Evolutionary conservation across 306 rosid species (phyloP), one percentile per base, ranked within the genome.

Genomic region (Cyclanthera cordifolia): DNA sequence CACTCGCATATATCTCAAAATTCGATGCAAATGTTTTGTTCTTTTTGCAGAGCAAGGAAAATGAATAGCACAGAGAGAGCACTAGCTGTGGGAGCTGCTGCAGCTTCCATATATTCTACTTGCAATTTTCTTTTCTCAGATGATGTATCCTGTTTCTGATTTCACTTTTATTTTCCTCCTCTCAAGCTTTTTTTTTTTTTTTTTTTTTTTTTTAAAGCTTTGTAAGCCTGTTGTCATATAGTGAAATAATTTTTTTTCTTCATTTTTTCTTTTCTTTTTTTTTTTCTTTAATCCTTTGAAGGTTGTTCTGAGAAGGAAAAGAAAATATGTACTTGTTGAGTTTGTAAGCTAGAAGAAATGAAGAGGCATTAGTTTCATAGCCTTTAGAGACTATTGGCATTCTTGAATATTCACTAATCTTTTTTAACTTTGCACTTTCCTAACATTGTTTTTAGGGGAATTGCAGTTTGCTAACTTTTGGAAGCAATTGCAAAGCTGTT

Each of bases 101-200:
- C 99, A 41, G 96, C 99, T 78, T 86, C 96, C 51, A 90, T 93
- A 73, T 93, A 93, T 70, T 88, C 99, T 72, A 93, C 95, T 5
- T 93, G 96, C 85, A 87, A 83, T 78, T 90, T 79, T 77, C 80
- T 93, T 0, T 46, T 79, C 79, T 81, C 92, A 21, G 84, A 80
- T 47, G 85, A 86, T 60, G 30, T 81, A 27, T 79, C 79, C 0
- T 82, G 81, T 74, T 66, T 76, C 63, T 86, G 83, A 79, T 56
- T 49, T 19, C 51, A n/a, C 37, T 17, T 32, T 60, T n/a, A 34
- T 34, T 34, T 34, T 34, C 7, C 5, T 16, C 51, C 2, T 59
- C 37, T 59, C 12, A 6, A 13, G 48, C 48, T 32, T n/a, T 34
- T 34, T 32, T 60, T n/a, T 60, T n/a, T n/a, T n/a, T n/a, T n/a